Conservation (phyloP, 2,329 filamentous ascomycete genomes). For the Aspergillus sp. region DNA sequence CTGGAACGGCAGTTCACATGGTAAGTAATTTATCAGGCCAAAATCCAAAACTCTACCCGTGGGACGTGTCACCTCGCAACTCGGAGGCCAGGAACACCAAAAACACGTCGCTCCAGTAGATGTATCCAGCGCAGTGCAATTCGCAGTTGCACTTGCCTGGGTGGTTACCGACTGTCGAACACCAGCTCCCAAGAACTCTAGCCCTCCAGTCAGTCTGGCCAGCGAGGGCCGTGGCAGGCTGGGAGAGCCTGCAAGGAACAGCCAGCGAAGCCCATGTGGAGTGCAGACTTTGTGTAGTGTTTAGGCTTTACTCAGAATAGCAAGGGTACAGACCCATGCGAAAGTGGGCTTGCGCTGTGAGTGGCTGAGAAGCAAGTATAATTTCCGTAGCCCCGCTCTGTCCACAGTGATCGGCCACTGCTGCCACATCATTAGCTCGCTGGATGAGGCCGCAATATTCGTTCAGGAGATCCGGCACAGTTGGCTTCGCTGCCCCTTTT, state of each 20-base stretch:
- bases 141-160: no score
- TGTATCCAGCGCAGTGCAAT: no score
- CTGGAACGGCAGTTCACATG: neutral
- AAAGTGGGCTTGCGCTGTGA: neutral
- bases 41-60: neutral
- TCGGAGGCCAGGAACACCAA: neutral
- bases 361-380: neutral
- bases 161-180: no score
- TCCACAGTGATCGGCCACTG: neutral
- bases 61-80: neutral
- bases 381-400: constrained; percentile 4
- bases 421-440: neutral
- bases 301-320: neutral
- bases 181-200: no score
- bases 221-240: no score
- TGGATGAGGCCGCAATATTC: constrained; percentile 1
- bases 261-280: neutral
- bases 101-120: neutral
- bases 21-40: neutral
- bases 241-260: constrained; percentile 2
- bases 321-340: neutral
- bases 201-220: no score
- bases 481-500: no score
- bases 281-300: neutral
- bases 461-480: neutral